These are phyloP conservation scores for Linaria vulgaris DNA, from an alignment of 257 asterid genomes.

Conservation along the genomic window DNA sequence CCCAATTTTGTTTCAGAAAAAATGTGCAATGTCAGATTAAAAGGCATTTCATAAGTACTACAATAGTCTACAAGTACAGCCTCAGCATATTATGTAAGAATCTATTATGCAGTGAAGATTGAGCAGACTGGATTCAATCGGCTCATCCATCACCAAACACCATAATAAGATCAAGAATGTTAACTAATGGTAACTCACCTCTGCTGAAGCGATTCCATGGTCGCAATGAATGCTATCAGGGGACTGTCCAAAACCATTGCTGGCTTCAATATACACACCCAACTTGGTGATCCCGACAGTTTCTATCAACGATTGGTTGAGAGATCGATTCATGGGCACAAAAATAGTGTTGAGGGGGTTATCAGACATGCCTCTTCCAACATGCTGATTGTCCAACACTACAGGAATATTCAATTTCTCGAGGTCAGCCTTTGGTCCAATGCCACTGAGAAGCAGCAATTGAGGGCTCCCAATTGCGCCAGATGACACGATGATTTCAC, in stretches of 20 bases:
- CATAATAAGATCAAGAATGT: neutral
- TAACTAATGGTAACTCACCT: constrained; percentile 43
- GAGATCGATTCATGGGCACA: constrained; percentile 62
- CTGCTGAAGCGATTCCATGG: constrained; percentile 89
- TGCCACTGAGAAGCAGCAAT: constrained; percentile 81
- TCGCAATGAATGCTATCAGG: constrained; percentile 63
- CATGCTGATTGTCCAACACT: constrained; percentile 64
- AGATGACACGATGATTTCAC: constrained; percentile 71
- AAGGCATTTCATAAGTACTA: no score
- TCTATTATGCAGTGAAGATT: no score
- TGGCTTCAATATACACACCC: constrained; percentile 94
- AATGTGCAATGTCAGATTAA: no score
- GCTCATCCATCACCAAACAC: neutral
- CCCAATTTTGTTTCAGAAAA: no score
- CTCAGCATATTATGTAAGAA: no score
- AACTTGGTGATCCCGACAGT: constrained; percentile 84
- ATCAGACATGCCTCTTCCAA: constrained; percentile 80
- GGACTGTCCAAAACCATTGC: constrained; percentile 91
- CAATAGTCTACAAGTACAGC: no score
- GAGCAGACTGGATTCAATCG: neutral
- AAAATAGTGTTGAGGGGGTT: constrained; percentile 87
- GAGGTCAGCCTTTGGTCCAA: constrained; percentile 77
- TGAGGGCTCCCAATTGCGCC: constrained; percentile 99
- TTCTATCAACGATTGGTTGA: constrained; percentile 72
- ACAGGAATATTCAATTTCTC: constrained; percentile 58